phyloP scores from a whole-genome alignment of 176 grass and related monocot genomes.

The Paspalum vaginatum region DNA sequence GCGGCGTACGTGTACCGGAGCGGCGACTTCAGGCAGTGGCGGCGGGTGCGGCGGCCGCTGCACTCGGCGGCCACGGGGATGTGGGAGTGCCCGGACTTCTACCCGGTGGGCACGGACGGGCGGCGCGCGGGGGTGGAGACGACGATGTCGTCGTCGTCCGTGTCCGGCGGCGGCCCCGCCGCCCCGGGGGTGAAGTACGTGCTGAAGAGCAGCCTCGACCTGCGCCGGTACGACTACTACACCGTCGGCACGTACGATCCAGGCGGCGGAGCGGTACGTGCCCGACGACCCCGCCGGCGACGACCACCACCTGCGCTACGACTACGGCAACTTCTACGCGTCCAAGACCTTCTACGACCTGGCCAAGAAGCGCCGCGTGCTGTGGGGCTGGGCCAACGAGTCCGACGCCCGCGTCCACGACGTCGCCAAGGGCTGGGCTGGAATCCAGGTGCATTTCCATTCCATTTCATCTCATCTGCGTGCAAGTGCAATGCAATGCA shows the following conservation, averaged over 20 bases:
- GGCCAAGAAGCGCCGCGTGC: slow-evolving; percentile 52
- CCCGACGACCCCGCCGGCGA: slow-evolving; percentile 60
- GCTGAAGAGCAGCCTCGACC: slow-evolving; percentile 81
- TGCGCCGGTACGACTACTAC: slow-evolving; percentile 73
- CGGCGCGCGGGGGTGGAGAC: slow-evolving; percentile 47
- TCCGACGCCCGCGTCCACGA: slow-evolving; percentile 60
- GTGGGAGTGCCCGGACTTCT: slow-evolving; percentile 97
- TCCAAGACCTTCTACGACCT: slow-evolving; percentile 89
- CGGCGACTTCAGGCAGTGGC: slow-evolving; percentile 63
- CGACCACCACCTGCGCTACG: slow-evolving; percentile 54
- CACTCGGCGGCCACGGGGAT: slow-evolving; percentile 67
- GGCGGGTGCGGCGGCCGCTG: slow-evolving; percentile 55
- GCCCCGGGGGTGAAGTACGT: slow-evolving; percentile 74
- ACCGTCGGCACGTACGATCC: slow-evolving; percentile 67
- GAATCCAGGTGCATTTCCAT: slow-evolving; percentile 61
- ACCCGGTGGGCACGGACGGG: slow-evolving; percentile 43
- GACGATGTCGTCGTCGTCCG: no score
- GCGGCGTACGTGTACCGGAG: slow-evolving; percentile 71
- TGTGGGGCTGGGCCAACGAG: slow-evolving; percentile 94
- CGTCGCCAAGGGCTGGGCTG: slow-evolving; percentile 72
- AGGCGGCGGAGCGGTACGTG: slow-evolving; percentile 50
- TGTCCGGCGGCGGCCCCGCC: no score
- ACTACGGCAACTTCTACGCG: slow-evolving; percentile 95
- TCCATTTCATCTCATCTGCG: no score
- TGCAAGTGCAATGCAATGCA: no score